Evolutionary conservation across 805 yeast genomes (phyloP), one percentile per base, ranked within the genome.

Genomic region (Candida fluviatilis): DNA sequence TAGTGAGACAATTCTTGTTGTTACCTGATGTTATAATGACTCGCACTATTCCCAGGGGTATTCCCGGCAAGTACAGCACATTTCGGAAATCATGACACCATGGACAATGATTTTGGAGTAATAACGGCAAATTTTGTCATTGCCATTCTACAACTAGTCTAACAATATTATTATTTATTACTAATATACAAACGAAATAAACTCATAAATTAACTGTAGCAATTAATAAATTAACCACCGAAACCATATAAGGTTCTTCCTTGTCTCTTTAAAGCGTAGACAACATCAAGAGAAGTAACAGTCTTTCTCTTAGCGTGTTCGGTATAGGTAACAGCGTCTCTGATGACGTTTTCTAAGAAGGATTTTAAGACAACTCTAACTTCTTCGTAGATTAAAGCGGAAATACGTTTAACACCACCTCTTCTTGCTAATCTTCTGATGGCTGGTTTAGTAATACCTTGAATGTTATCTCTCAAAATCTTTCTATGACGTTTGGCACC

Each of bases 241-340:
- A 91, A 93, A 90, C 98, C 98, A 71, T 91, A 91, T 71, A 93
- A 83, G 76, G 98, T 93, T 78, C 98, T 86, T 67, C 99, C 99
- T 80, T 93, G 97, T 84, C 98, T 89, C 93, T 91, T 91, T 76
- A 91, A 85, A 62, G 98, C 98, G 73, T 91, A 91, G 62, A 91
- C 98, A 57, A 91, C 98, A 69, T 91, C 99, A 64, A 91, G 81
- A 48, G 99, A 90, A 57, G 99, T 91, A 60, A 91, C 98, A 52
- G 99, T 93, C 89, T 91, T 91, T 84, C 99, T 89, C 93, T 93
- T 93, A 62, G 98, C 99, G 84, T 91, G 98, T 77, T 93, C 98
- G 55, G 99, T 93, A 80, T 91, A 91, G 60, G 97, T 89, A 62
- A 93, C 97, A 60, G 99, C 98, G 61, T 93, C 98, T 80, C 97